Evolutionary conservation across 2,329 filamentous ascomycete genomes (phyloP), one percentile per base, ranked within the genome.

Genomic region (Clarireedia paspali): DNA sequence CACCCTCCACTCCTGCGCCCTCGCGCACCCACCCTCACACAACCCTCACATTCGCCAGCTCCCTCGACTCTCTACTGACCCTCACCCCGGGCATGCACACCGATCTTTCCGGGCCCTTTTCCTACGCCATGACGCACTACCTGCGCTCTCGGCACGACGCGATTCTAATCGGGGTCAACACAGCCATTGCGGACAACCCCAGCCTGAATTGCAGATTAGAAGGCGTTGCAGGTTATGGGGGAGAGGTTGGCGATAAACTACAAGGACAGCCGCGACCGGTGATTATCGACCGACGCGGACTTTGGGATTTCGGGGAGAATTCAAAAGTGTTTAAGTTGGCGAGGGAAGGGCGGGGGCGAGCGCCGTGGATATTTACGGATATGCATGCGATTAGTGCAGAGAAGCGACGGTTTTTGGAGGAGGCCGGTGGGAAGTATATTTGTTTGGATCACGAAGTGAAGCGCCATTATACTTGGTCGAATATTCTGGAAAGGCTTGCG

Each of bases 61-160:
- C 91, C 4, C 85, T 99, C 63, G 92, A 97, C 73, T 86, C 87
- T 42, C 82, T 84, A 39, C 49, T 64, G 17, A 49, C 62, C 3
- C 57, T 64, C 6, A 61, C 76, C 10, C 81, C 80, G 6, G 91
- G 91, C 14, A 77, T 83, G n/a, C 88, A 87, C 62, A 97, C 92
- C 2, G 77, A 81, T 0, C 80, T 97, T 14, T 97, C 92, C 1
- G 91, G 91, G 3, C 81, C 87, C 0, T 78, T 85, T 60, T 89
- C 89, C 39, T 96, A 96, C 71, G 81, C 88, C 53, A 95, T 97
- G 89, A 96, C 92, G 0, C 92, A 97, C 71, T 89, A 88, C 69
- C 80, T 97, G 27, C 88, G 92, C 65, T 85, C 85, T 12, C 81
- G 79, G 15, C 91, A 97, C 72, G 83, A 88, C 60, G 90, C 89